Percentiles rank a stretch among this genome's conserved stretches.
These are phyloP conservation scores for Podospora sp. DNA, from an alignment of 495 filamentous ascomycete species.

Conservation along the genomic window DNA sequence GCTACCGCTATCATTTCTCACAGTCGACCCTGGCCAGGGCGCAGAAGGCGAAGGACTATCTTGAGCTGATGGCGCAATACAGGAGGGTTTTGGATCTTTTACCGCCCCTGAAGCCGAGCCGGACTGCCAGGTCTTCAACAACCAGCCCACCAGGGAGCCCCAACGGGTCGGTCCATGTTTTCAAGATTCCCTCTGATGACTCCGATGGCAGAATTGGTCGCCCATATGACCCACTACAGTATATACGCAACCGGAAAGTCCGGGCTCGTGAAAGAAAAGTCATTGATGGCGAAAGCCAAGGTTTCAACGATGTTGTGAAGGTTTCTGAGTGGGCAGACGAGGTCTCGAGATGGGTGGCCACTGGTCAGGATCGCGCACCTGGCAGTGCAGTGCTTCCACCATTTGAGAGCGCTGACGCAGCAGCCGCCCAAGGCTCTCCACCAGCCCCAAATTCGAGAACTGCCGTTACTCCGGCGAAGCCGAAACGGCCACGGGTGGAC, in stretches of 20 bases:
- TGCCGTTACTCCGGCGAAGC: constrained; percentile 43
- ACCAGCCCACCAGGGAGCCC: constrained; percentile 38
- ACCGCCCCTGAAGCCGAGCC: constrained; percentile 64
- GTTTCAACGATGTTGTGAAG: constrained; percentile 70
- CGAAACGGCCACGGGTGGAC: constrained; percentile 69
- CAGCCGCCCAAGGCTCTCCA: constrained; percentile 36
- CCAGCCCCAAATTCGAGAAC: constrained; percentile 36
- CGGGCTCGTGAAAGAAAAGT: constrained; percentile 70
- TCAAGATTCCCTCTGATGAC: constrained; percentile 19
- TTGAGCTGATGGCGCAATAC: constrained; percentile 82
- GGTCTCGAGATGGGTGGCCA: constrained; percentile 57
- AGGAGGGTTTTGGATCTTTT: constrained; percentile 72
- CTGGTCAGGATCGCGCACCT: constrained; percentile 32
- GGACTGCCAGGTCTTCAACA: constrained; percentile 30
- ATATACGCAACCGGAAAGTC: constrained; percentile 80
- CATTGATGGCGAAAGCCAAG: constrained; percentile 71
- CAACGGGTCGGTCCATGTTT: constrained; percentile 26
- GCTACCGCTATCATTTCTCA: constrained; percentile 66
- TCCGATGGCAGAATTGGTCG: constrained; percentile 51
- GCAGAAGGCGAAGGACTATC: constrained; percentile 73
- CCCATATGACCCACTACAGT: constrained; percentile 83
- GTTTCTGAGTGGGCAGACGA: constrained; percentile 76
- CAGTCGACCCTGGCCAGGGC: constrained; percentile 75
- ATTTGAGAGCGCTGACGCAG: constrained; percentile 49
- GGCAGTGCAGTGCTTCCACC: constrained; percentile 60